Evolutionary conservation across 1,284 basidiomycete species (phyloP), one percentile per base, ranked within the genome.

Genomic region (Stygiomarasmius scandens): DNA sequence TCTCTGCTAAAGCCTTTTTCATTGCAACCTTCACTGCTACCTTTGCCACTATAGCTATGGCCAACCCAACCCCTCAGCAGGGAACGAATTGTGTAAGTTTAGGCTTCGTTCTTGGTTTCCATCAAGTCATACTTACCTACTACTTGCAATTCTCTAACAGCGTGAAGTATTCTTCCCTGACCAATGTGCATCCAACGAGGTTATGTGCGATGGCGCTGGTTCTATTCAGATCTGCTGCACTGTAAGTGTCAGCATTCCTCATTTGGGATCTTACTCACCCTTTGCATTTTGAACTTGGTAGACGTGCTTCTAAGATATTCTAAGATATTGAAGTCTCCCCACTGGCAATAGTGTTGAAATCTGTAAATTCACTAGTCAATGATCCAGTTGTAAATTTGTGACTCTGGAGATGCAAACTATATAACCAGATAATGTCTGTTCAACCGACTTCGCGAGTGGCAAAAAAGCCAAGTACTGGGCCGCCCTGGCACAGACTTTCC

Each of bases 141-240:
- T n/a, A n/a, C 38, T 41, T 16, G 16, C 38, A 41, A 41, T 41
- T 16, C 38, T 41, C 16, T 41, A 19, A 41, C 45, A 49, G 48
- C 48, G 48, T 29, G 48, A 49, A 29, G 48, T 49, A 19, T 49
- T 49, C 48, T 49, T 49, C 48, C 48, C 48, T 9, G 48, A 49
- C 48, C 48, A 49, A 49, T 49, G 48, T 29, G 48, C 48, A 4
- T 6, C 48, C 25, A 49, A 32, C 25, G 48, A 49, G 20, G 20
- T 49, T 29, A 10, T 24, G n/a, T 49, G 48, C n/a, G 48, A 49
- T 23, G 48, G 48, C 32, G 48, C 48, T 29, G 48, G 24, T 9
- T 3, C 48, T 20, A 49, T 49, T 32, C 12, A 24, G n/a, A 49
- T 49, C 25, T 49, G 48, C 25, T 49, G 48, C 48, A 49, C 48